Percentiles rank a stretch among this genome's conserved stretches.
phyloP scores from a whole-genome alignment of 139 green algal genomes.

The Chlorella sp. region DNA sequence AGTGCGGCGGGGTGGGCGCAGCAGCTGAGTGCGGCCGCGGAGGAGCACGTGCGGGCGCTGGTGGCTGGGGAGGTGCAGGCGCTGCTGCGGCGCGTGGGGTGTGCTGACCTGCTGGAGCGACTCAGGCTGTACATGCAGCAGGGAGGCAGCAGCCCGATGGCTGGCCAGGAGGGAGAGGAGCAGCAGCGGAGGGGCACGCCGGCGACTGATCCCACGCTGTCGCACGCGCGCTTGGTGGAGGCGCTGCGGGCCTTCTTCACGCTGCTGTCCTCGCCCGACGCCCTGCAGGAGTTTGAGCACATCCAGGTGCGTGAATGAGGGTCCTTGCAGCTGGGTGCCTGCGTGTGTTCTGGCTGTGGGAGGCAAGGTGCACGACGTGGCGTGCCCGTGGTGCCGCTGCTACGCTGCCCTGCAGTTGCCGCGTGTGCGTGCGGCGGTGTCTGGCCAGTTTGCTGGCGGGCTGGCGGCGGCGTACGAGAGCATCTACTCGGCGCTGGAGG shows the following conservation, averaged over 20 bases:
- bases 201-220: conserved; percentile 51
- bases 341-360: background rate
- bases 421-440: conserved; percentile 42
- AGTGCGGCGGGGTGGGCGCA: conserved; percentile 4
- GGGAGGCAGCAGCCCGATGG: background rate
- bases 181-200: conserved; percentile 4
- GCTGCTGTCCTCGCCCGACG: conserved; percentile 57
- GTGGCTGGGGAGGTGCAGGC: conserved; percentile 43
- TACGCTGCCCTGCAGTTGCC: conserved; percentile 46
- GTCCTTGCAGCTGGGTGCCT: background rate
- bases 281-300: conserved; percentile 64
- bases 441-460: conserved; percentile 32
- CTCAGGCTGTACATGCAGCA: conserved; percentile 39
- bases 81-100: conserved; percentile 45
- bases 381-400: background rate
- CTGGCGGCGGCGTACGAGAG: conserved; percentile 59
- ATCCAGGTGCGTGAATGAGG: conserved; percentile 43
- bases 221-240: conserved; percentile 38
- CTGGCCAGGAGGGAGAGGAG: background rate
- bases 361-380: background rate
- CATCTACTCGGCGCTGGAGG: conserved; percentile 47
- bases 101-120: conserved; percentile 59
- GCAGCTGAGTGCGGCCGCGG: conserved; percentile 30
- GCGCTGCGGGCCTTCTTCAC: conserved; percentile 65
- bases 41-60: conserved; percentile 47